phyloP scores from a whole-genome alignment of 306 rosid species.

The Medicago arabica region DNA sequence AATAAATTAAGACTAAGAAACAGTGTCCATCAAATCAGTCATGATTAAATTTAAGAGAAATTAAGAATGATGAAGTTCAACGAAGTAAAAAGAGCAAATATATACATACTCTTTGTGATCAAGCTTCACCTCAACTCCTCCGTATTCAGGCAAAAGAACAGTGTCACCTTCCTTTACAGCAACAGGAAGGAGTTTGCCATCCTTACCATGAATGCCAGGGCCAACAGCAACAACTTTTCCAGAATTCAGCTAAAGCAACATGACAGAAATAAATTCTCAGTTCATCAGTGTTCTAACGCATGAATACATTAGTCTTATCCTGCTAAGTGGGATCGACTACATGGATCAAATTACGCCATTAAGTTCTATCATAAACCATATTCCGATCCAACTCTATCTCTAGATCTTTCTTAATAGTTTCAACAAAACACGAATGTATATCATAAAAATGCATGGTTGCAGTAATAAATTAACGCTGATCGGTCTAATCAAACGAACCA shows the following conservation, averaged over 20 bases:
- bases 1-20: not conserved
- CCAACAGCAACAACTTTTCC: slow-evolving; percentile 77
- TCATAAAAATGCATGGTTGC: not conserved
- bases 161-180: slow-evolving; percentile 76
- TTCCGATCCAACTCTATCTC: no score
- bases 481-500: not conserved
- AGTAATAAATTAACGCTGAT: not conserved
- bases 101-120: slow-evolving; percentile 68
- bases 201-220: slow-evolving; percentile 64
- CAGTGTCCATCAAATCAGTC: not conserved
- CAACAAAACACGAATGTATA: not conserved
- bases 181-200: slow-evolving; percentile 63
- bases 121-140: slow-evolving; percentile 80
- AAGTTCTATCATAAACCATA: no score
- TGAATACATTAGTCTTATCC: no score
- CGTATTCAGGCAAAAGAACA: slow-evolving; percentile 77
- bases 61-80: not conserved
- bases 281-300: slow-evolving; percentile 6
- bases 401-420: not conserved
- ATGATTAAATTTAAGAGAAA: not conserved
- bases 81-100: not conserved
- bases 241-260: slow-evolving; percentile 59
- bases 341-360: no score
- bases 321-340: no score
- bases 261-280: not conserved